A percentile compares a stretch with the other conserved stretches of the same genome.
These are phyloP conservation scores for Amesomyces nigricolor DNA, from an alignment of 2,329 filamentous ascomycete genomes.

Conservation along the genomic window DNA sequence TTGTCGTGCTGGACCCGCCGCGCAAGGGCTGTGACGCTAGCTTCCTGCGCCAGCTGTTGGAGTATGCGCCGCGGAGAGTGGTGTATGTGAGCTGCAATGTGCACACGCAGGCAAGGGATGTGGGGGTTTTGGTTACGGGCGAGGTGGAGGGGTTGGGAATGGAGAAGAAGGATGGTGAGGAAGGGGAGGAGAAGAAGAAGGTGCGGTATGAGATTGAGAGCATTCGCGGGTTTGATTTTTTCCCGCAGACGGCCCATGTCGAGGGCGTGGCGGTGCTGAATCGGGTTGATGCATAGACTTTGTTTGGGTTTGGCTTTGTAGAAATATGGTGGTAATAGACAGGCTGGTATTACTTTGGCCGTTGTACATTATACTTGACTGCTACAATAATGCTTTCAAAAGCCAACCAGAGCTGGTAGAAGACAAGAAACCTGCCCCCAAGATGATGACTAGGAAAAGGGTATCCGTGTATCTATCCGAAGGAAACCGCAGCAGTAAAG, in stretches of 20 bases:
- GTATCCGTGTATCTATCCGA: constrained; percentile 23
- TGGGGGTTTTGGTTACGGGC: constrained; percentile 79
- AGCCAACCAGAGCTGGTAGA: background rate
- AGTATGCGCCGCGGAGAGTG: constrained; percentile 70
- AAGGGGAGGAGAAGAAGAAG: constrained; percentile 31
- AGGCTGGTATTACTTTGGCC: too few relatives aligned
- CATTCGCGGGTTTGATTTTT: constrained; percentile 90
- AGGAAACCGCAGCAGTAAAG: background rate
- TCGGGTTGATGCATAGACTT: constrained; percentile 39
- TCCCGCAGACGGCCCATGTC: constrained; percentile 76
- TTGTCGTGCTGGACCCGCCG: constrained; percentile 94
- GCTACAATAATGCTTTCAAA: background rate
- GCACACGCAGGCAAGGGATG: constrained; percentile 91
- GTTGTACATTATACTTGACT: background rate
- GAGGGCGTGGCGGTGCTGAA: constrained; percentile 63
- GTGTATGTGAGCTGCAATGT: constrained; percentile 98
- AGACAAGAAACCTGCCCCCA: background rate
- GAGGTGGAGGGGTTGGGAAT: constrained; percentile 35
- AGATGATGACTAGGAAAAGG: constrained; percentile 13
- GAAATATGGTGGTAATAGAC: too few relatives aligned
- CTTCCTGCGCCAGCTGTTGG: constrained; percentile 75
- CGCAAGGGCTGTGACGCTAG: constrained; percentile 86
- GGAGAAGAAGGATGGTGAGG: constrained; percentile 19
- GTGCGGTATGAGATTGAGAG: constrained; percentile 80
- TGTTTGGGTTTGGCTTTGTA: too few relatives aligned